phyloP scores from a whole-genome alignment of 2,329 filamentous ascomycete species.

The Chaetomium strumarium region DNA sequence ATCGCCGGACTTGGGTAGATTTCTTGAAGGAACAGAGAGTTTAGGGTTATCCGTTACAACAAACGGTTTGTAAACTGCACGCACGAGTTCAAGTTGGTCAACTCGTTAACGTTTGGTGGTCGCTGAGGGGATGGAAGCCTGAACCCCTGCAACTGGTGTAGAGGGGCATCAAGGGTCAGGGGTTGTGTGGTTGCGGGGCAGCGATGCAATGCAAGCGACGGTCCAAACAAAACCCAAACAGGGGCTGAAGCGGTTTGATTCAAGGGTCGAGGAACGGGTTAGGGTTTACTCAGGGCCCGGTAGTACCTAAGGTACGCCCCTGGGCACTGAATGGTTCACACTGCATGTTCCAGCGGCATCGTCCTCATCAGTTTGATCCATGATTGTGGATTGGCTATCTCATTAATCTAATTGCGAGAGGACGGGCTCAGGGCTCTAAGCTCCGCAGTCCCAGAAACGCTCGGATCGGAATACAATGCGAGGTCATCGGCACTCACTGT shows the following conservation, averaged over 20 bases:
- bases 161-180: constrained; percentile 14
- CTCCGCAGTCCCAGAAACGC: too few species aligned
- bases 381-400: too few species aligned
- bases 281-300: neutral
- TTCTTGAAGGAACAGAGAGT: neutral
- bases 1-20: constrained; percentile 26
- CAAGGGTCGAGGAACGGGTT: neutral
- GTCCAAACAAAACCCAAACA: constrained; percentile 17
- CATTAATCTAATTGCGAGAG: too few species aligned
- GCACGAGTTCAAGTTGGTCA: neutral
- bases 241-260: neutral
- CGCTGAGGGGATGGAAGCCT: constrained; percentile 6
- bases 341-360: too few species aligned
- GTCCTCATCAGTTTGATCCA: too few species aligned
- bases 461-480: too few species aligned
- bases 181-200: constrained; percentile 26
- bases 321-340: too few species aligned
- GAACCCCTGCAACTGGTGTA: neutral
- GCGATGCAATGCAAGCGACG: constrained; percentile 16
- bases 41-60: neutral
- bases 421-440: too few species aligned
- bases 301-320: too few species aligned
- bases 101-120: neutral
- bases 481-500: too few species aligned
- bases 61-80: neutral